phyloP scores from a whole-genome alignment of 371 early-diverging fungal genomes.

The Encephalitozoon cuniculi region DNA sequence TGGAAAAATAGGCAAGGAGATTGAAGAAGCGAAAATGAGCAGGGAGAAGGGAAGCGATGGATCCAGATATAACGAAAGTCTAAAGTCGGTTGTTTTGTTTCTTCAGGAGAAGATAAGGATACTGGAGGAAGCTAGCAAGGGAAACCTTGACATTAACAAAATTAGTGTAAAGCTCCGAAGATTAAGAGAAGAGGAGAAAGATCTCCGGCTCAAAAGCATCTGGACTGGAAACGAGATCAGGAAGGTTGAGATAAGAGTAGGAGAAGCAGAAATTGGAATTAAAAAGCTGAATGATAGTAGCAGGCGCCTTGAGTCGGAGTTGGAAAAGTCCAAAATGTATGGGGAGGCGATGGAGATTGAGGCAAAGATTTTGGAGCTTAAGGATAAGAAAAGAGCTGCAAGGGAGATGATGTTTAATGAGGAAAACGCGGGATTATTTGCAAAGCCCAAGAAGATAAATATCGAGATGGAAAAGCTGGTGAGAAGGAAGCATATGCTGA shows the following conservation, averaged over 20 bases:
- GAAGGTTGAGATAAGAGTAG: not conserved
- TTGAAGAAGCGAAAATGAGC: not conserved
- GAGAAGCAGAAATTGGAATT: slow-evolving; percentile 13
- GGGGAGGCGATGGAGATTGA: slow-evolving; percentile 20
- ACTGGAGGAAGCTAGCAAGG: not conserved
- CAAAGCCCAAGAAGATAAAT: slow-evolving; percentile 26
- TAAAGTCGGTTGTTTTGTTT: not conserved
- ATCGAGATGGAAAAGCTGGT: slow-evolving; percentile 3
- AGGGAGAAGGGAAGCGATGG: not conserved
- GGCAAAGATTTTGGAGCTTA: not conserved
- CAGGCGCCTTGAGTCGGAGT: not conserved
- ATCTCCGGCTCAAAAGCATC: not conserved
- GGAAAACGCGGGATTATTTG: slow-evolving; percentile 20
- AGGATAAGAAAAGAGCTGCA: slow-evolving; percentile 21
- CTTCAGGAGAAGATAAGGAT: slow-evolving; percentile 20
- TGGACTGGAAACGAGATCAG: slow-evolving; percentile 11
- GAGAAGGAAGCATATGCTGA: slow-evolving; percentile 25
- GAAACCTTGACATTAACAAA: not conserved
- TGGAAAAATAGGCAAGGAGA: slow-evolving; percentile 2
- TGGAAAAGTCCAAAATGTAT: slow-evolving; percentile 4
- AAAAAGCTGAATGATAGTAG: not conserved
- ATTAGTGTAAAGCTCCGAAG: not conserved
- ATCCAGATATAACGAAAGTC: not conserved
- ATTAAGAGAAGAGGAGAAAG: not conserved
- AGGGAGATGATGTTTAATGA: slow-evolving; percentile 16